phyloP scores from a whole-genome alignment of 495 filamentous ascomycete genomes.

The Aspergillus diversus region DNA sequence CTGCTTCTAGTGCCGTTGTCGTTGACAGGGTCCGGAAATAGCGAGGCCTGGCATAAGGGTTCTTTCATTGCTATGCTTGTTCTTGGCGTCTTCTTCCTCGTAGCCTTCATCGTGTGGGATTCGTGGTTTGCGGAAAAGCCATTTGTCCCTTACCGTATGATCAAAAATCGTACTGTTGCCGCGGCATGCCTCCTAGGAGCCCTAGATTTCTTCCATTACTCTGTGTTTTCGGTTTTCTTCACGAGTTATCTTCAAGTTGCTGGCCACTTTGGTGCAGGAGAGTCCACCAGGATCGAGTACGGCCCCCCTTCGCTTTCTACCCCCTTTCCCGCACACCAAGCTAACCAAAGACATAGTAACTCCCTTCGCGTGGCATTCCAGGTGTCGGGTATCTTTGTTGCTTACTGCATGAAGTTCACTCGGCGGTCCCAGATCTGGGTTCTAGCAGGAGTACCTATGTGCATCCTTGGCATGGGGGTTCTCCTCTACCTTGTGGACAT shows the following conservation, averaged over 20 bases:
- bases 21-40: slow-evolving; percentile 28
- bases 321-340: background rate
- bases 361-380: slow-evolving; percentile 33
- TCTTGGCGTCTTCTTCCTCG: slow-evolving; percentile 60
- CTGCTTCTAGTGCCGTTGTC: slow-evolving; percentile 30
- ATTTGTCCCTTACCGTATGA: slow-evolving; percentile 69
- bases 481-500: slow-evolving; percentile 31
- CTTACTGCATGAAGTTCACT: slow-evolving; percentile 33
- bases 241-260: slow-evolving; percentile 33
- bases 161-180: slow-evolving; percentile 65
- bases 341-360: slow-evolving; percentile 18
- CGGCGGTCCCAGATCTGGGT: slow-evolving; percentile 33
- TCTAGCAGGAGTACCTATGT: slow-evolving; percentile 28
- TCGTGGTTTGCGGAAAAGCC: slow-evolving; percentile 67
- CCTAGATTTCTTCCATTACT: slow-evolving; percentile 33
- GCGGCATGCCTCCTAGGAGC: slow-evolving; percentile 34
- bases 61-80: slow-evolving; percentile 70
- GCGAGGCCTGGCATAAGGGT: slow-evolving; percentile 59
- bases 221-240: slow-evolving; percentile 33
- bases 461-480: slow-evolving; percentile 31
- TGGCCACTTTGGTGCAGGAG: slow-evolving; percentile 23
- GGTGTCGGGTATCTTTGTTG: slow-evolving; percentile 29
- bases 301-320: background rate
- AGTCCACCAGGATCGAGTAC: slow-evolving; percentile 32
- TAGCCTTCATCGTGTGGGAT: slow-evolving; percentile 58